Base-by-base conservation (phyloP, 2,329 filamentous ascomycete genomes). In the Aaosphaeria pasadenensis region DNA sequence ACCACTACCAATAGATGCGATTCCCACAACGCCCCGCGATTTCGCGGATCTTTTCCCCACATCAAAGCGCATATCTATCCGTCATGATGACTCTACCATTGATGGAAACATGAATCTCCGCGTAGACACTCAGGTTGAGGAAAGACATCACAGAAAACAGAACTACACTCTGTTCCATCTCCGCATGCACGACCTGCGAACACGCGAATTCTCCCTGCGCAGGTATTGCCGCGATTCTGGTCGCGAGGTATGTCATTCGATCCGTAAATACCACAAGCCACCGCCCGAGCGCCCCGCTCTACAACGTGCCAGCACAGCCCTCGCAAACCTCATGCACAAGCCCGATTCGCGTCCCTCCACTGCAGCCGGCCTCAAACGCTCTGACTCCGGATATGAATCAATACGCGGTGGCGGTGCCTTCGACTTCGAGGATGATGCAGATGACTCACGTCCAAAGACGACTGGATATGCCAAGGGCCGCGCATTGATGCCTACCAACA, bases 71-170 rank as follows among this genome's bases (percentile, higher is more conserved):
- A 75, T 97, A 45, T 83, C 83, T 33, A 90, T 99, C 63, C 84
- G 88, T 30, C 92, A 97, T 66, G 94, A 97, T 66, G 90, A 96
- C 71, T 84, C 89, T 43, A 94, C 91, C 0, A 73, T 86, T 4
- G 92, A 99, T 67, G 92, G 92, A 33, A 96, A 96, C 76, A 95
- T 96, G 90, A 97, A 97, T 67, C 79, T 99, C 48, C 86, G 91
- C 31, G 80, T 97, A 49, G 91, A 96, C 66, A 92, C 89, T 5
- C 77, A 88, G 53, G 81, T 89, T 41, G 72, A 75, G 29, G 73
- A 76, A 29, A 78, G 80, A 29, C 80, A 81, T 38, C 77, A 79
- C 39, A 72, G 74, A 45, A 81, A 81, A 54, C 81, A 84, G 53
- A 83, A 84, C 58, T 82, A 88, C 60, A 89, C 85, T 5, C 84